These are phyloP conservation scores for Nicotiana sylvestris DNA, from an alignment of 257 asterid genomes.

Conservation along the genomic window DNA sequence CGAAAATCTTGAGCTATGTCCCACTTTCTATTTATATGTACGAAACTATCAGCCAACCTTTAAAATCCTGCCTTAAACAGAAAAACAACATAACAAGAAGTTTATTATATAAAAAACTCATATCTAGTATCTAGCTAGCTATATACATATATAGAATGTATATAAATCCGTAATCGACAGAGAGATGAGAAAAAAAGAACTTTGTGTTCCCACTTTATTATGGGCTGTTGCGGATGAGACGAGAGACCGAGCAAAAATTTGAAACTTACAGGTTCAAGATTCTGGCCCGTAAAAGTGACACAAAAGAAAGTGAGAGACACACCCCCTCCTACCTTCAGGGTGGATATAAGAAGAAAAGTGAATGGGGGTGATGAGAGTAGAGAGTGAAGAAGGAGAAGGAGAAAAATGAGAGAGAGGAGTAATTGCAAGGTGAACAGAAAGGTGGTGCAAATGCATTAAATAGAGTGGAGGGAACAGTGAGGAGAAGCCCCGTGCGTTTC, in stretches of 20 bases:
- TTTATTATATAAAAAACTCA: background rate
- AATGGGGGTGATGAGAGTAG: background rate
- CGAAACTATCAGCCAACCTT: background rate
- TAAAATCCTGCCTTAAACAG: background rate
- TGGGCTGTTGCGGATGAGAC: background rate
- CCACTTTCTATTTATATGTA: background rate
- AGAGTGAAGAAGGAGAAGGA: background rate
- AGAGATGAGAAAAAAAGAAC: background rate
- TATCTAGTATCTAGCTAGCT: background rate
- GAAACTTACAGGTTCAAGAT: too few species aligned
- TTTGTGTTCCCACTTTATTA: background rate
- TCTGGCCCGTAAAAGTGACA: background rate
- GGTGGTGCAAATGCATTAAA: background rate
- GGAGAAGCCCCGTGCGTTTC: background rate
- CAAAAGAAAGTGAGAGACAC: background rate
- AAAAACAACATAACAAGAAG: background rate
- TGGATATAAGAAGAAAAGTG: background rate
- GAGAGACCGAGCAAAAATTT: too few species aligned
- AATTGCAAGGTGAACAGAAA: background rate
- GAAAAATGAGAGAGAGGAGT: background rate
- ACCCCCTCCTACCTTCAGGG: too few species aligned
- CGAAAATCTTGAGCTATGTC: background rate
- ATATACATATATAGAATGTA: background rate
- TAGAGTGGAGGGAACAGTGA: background rate
- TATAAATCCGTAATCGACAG: background rate